These are phyloP conservation scores for Gaeumannomyces tritici DNA, from an alignment of 2,329 filamentous ascomycete genomes.

Conservation along the genomic window DNA sequence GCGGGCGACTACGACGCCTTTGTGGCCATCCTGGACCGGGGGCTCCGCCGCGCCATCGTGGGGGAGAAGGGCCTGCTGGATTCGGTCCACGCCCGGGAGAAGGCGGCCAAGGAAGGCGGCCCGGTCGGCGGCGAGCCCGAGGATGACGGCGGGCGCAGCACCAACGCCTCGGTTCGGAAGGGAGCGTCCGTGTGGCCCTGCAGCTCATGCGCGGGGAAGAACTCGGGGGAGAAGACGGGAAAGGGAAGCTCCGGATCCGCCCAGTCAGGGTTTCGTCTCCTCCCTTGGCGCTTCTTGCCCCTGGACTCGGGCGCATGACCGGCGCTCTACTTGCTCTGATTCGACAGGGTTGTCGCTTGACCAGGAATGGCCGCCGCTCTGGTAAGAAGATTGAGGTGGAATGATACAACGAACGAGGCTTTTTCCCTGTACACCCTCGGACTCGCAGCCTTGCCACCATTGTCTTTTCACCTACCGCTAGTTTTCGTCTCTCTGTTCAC, in stretches of 20 bases:
- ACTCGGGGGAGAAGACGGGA: conserved; percentile 29
- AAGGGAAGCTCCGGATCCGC: conserved; percentile 39
- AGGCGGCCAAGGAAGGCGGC: conserved; percentile 59
- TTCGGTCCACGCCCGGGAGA: not conserved
- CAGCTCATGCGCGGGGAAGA: conserved; percentile 43
- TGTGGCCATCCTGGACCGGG: not conserved
- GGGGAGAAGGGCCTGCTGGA: not conserved
- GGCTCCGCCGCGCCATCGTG: not conserved
- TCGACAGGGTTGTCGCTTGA: no score
- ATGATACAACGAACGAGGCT: no score
- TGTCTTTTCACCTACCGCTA: no score
- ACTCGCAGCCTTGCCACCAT: no score
- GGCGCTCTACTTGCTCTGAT: no score
- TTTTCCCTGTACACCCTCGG: no score
- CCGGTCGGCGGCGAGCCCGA: no score
- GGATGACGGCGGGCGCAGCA: conserved; percentile 49
- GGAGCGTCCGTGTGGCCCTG: conserved; percentile 30
- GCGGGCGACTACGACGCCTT: not conserved
- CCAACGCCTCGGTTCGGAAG: conserved; percentile 65
- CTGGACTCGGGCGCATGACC: conserved; percentile 54
- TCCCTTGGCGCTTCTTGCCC: conserved; percentile 51
- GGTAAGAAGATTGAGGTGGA: no score
- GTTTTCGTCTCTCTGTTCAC: conserved; percentile 41
- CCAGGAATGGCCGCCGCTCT: no score
- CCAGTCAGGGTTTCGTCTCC: conserved; percentile 31